Percentiles rank a stretch among this genome's conserved stretches.
These are phyloP conservation scores for Arctium minus DNA, from an alignment of 129 eudicot species.

Conservation along the genomic window DNA sequence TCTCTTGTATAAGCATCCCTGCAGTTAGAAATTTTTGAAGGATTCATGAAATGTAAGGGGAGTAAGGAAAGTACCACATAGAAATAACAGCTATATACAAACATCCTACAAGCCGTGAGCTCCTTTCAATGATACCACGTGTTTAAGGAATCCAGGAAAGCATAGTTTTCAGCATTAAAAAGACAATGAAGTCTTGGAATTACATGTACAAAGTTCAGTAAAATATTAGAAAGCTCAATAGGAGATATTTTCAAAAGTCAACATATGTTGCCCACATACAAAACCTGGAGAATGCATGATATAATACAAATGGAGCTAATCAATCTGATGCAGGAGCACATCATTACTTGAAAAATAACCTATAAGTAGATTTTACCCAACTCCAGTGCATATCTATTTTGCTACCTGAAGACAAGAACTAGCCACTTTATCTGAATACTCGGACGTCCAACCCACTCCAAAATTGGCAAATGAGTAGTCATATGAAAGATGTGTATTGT, in stretches of 20 bases:
- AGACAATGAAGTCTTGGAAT: neutral
- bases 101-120: neutral
- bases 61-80: neutral
- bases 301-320: neutral
- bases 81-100: neutral
- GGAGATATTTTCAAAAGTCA: neutral
- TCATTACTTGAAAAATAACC: neutral
- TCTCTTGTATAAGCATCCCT: slow-evolving; percentile 94
- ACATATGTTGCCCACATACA: neutral
- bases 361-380: neutral
- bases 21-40: slow-evolving; percentile 20
- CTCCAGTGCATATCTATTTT: neutral
- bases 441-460: neutral
- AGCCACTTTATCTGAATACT: neutral
- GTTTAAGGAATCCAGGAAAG: neutral
- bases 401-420: neutral
- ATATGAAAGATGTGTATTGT: neutral
- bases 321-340: neutral
- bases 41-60: neutral
- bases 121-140: neutral
- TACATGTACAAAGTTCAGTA: neutral
- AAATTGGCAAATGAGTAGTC: neutral
- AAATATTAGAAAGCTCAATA: neutral
- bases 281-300: neutral
- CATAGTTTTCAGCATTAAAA: neutral